phyloP scores from a whole-genome alignment of 2,329 filamentous ascomycete species.

The Thielaviopsis populi region DNA sequence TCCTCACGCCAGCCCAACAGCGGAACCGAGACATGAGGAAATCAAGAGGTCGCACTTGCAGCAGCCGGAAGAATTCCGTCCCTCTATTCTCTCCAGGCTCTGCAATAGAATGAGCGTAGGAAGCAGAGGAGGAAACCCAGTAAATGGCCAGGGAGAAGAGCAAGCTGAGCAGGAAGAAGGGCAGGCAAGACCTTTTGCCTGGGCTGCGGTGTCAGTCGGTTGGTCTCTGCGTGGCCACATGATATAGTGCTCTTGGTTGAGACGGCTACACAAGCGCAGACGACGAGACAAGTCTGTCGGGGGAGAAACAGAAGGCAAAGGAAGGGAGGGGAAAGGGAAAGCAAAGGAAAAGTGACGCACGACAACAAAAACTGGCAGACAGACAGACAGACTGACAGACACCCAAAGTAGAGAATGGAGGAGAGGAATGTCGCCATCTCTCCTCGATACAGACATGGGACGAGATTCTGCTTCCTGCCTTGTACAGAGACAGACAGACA shows the following conservation, averaged over 20 bases:
- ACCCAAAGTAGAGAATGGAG: background rate
- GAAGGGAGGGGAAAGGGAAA: background rate
- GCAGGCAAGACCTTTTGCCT: background rate
- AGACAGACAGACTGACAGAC: background rate
- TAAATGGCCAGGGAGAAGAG: background rate
- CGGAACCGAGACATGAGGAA: background rate
- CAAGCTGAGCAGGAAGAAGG: background rate
- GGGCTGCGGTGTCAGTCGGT: background rate
- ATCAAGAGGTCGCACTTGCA: background rate
- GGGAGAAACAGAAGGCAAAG: background rate
- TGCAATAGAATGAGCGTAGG: background rate
- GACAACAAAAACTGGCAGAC: background rate
- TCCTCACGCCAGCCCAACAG: background rate
- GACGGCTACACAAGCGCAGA: background rate
- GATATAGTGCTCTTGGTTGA: background rate
- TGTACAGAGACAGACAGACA: background rate
- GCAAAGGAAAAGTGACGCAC: no score
- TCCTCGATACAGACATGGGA: background rate
- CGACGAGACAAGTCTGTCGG: background rate
- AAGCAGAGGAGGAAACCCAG: background rate
- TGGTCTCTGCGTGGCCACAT: background rate
- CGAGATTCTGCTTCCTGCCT: conserved; percentile 1
- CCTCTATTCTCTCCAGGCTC: background rate
- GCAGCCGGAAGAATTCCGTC: background rate
- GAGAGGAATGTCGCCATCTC: background rate